Percentiles rank a stretch among this genome's conserved stretches.
phyloP scores from a whole-genome alignment of 148 eudicot species.

The Beta vulgaris region DNA sequence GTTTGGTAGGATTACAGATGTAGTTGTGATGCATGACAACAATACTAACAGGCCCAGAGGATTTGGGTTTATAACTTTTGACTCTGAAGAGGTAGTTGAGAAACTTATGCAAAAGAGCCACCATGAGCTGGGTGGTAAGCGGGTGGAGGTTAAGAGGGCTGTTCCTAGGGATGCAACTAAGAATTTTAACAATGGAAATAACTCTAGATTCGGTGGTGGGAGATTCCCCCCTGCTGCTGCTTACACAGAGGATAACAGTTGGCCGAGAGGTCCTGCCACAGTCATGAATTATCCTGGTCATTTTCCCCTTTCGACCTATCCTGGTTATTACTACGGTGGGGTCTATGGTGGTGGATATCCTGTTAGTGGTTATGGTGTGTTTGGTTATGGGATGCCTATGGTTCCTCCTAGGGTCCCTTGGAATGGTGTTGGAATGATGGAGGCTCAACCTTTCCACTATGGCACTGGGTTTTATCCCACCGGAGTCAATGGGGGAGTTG shows the following conservation, averaged over 20 bases:
- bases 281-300: constrained; percentile 39
- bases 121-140: constrained; percentile 69
- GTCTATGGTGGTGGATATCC: constrained; percentile 43
- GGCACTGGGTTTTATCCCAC: constrained; percentile 45
- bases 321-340: constrained; percentile 54
- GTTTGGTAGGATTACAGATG: constrained; percentile 80
- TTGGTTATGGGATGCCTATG: constrained; percentile 52
- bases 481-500: constrained; percentile 44
- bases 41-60: constrained; percentile 76
- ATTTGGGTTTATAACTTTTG: constrained; percentile 86
- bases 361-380: constrained; percentile 38
- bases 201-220: constrained; percentile 29
- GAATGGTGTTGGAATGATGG: constrained; percentile 36
- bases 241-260: constrained; percentile 30
- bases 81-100: constrained; percentile 74
- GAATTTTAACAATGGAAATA: constrained; percentile 29
- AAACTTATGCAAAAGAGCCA: constrained; percentile 51
- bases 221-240: constrained; percentile 29
- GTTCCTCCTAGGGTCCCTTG: constrained; percentile 39
- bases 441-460: constrained; percentile 39
- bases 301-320: constrained; percentile 36
- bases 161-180: constrained; percentile 53
- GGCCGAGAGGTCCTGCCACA: constrained; percentile 30
- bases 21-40: constrained; percentile 83
- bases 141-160: constrained; percentile 82